phyloP scores from a whole-genome alignment of 179 eudicot species.

The Amaranthus tricolor region DNA sequence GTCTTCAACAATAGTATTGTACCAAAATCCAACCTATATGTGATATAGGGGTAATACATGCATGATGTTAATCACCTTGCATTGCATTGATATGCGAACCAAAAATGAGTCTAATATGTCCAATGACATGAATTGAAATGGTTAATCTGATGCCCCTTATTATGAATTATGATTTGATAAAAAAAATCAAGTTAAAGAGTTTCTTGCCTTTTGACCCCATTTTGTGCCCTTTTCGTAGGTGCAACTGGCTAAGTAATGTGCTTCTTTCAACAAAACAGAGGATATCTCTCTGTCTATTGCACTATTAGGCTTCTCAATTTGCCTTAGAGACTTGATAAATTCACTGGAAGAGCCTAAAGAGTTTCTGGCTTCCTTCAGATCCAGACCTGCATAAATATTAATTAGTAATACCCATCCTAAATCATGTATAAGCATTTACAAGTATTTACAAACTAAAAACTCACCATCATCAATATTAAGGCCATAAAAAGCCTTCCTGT shows the following conservation, averaged over 20 bases:
- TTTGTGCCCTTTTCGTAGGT: constrained; percentile 36
- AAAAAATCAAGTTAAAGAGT: neutral
- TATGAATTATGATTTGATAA: neutral
- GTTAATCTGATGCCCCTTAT: neutral
- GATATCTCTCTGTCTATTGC: neutral
- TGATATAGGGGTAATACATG: neutral
- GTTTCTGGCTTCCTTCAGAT: constrained; percentile 15
- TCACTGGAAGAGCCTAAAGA: constrained; percentile 37
- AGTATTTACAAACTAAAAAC: neutral
- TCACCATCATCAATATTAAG: neutral
- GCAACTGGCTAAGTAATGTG: constrained; percentile 39
- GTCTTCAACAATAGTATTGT: constrained; percentile 43
- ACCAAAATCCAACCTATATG: constrained; percentile 45
- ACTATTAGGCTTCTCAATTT: constrained; percentile 7
- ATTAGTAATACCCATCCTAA: neutral
- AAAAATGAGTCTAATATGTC: neutral
- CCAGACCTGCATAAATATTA: constrained; percentile 18
- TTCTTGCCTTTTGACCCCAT: constrained; percentile 50
- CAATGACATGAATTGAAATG: neutral
- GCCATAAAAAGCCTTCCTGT: constrained; percentile 38
- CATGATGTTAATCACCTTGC: too few species aligned
- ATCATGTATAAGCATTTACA: neutral
- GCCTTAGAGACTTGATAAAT: constrained; percentile 28
- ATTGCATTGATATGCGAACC: too few species aligned
- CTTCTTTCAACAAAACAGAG: constrained; percentile 22